These are phyloP conservation scores for Penicillium sp. DNA, from an alignment of 2,329 filamentous ascomycete species.

Conservation along the genomic window DNA sequence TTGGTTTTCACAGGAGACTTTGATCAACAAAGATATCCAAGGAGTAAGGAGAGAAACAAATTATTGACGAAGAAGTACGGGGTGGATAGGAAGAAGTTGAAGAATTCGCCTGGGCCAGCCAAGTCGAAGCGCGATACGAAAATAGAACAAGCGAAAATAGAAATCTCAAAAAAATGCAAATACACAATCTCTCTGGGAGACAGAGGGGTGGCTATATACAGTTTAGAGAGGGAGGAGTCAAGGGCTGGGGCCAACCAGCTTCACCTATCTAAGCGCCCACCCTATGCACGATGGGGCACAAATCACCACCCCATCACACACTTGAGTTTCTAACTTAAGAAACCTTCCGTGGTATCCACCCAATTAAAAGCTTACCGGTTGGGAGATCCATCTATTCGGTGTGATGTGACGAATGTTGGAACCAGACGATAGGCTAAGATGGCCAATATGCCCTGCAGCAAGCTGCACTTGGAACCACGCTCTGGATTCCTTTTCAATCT, in stretches of 20 bases:
- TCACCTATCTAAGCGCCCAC: slow-evolving; percentile 20
- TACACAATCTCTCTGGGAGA: slow-evolving; percentile 9
- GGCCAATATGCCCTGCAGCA: slow-evolving; percentile 11
- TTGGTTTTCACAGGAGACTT: slow-evolving; percentile 21
- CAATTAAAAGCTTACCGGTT: slow-evolving; percentile 4
- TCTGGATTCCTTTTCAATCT: not conserved
- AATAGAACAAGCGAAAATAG: slow-evolving; percentile 36
- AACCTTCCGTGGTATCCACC: not conserved
- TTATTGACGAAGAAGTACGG: slow-evolving; percentile 18
- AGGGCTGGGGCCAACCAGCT: slow-evolving; percentile 11
- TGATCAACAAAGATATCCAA: slow-evolving; percentile 37
- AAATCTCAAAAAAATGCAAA: slow-evolving; percentile 33
- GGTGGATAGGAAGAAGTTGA: slow-evolving; percentile 19
- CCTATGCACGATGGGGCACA: slow-evolving; percentile 20
- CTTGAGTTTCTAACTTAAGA: slow-evolving; percentile 16
- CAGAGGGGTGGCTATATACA: slow-evolving; percentile 39
- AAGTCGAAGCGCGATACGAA: slow-evolving; percentile 37
- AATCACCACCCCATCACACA: slow-evolving; percentile 26
- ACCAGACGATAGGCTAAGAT: slow-evolving; percentile 12
- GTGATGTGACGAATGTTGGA: not conserved
- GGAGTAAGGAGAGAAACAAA: slow-evolving; percentile 8
- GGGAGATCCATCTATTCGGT: not conserved
- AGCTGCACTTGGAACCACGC: slow-evolving; percentile 3
- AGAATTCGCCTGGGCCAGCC: slow-evolving; percentile 45
- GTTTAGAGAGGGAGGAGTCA: not conserved